phyloP scores from a whole-genome alignment of 257 asterid species.

The Fraxinus pennsylvanica region DNA sequence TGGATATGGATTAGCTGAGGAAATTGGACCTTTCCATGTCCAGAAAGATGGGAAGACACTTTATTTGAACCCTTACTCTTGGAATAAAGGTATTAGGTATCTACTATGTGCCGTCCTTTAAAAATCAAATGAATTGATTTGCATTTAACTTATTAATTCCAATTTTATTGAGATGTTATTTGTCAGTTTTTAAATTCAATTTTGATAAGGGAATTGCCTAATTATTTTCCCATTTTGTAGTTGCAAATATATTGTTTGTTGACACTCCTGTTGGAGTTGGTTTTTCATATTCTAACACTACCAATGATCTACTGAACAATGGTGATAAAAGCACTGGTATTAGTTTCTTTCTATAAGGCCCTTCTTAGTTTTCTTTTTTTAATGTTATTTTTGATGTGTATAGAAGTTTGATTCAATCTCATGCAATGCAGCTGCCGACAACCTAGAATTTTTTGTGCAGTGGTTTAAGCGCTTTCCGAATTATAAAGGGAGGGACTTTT shows the following conservation, averaged over 20 bases:
- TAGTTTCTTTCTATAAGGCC: constrained; percentile 3
- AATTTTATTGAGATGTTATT: constrained; percentile 4
- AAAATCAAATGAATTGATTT: constrained; percentile 5
- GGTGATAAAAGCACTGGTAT: constrained; percentile 91
- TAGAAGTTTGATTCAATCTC: constrained; percentile 25
- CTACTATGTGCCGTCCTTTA: constrained; percentile 1
- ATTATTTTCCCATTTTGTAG: constrained; percentile 46
- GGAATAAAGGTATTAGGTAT: constrained; percentile 72
- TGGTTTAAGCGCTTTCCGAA: constrained; percentile 93
- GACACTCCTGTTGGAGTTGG: constrained; percentile 99
- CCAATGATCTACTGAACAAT: constrained; percentile 65
- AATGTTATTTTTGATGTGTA: constrained; percentile 13
- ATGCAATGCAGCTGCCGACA: constrained; percentile 69
- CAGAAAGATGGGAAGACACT: constrained; percentile 90
- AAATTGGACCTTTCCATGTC: constrained; percentile 89
- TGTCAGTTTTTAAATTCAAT: background rate
- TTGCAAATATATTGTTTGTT: constrained; percentile 75
- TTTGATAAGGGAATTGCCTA: constrained; percentile 10
- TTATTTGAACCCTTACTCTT: constrained; percentile 79
- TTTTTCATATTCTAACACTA: constrained; percentile 83
- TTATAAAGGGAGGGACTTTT: constrained; percentile 79
- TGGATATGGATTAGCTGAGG: constrained; percentile 92
- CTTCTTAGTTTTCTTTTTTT: background rate
- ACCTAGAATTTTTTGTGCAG: constrained; percentile 58
- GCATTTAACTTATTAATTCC: background rate